These are phyloP conservation scores for Populus hybrid DNA, from an alignment of 441 rosid species.

Conservation along the genomic window DNA sequence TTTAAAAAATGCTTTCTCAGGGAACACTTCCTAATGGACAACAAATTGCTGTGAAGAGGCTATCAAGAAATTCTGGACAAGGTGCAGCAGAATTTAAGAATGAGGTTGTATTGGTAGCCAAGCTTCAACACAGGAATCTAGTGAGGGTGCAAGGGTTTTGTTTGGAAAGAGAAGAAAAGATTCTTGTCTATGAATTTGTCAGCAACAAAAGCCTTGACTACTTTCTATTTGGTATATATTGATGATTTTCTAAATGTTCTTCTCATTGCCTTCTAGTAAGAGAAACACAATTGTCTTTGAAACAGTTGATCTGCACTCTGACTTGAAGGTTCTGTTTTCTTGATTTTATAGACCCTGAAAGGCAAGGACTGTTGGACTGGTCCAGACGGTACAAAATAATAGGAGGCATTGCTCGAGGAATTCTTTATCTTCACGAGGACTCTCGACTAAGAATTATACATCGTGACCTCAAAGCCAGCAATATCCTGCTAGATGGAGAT, in stretches of 20 bases:
- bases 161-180: conserved; percentile 25
- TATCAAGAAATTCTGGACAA: conserved; percentile 16
- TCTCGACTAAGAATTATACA: conserved; percentile 26
- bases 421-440: not conserved
- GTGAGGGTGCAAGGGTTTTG: conserved; percentile 30
- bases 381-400: conserved; percentile 19
- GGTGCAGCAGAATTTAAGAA: conserved; percentile 31
- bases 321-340: not conserved
- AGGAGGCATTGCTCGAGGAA: conserved; percentile 34
- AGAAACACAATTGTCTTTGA: too few relatives aligned
- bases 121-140: conserved; percentile 33
- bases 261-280: too few relatives aligned
- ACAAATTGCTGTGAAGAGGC: conserved; percentile 32
- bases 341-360: conserved; percentile 28
- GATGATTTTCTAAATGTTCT: not conserved
- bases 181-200: conserved; percentile 31
- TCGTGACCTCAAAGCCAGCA: conserved; percentile 37
- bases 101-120: conserved; percentile 31
- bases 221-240: conserved; percentile 24
- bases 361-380: conserved; percentile 36
- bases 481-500: conserved; percentile 28
- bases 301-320: too few relatives aligned
- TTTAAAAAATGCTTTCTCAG: not conserved
- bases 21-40: conserved; percentile 24
- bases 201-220: conserved; percentile 30